Evolutionary conservation across 2,329 filamentous ascomycete species (phyloP), one percentile per base, ranked within the genome.

Genomic region (Didymella glomerata): DNA sequence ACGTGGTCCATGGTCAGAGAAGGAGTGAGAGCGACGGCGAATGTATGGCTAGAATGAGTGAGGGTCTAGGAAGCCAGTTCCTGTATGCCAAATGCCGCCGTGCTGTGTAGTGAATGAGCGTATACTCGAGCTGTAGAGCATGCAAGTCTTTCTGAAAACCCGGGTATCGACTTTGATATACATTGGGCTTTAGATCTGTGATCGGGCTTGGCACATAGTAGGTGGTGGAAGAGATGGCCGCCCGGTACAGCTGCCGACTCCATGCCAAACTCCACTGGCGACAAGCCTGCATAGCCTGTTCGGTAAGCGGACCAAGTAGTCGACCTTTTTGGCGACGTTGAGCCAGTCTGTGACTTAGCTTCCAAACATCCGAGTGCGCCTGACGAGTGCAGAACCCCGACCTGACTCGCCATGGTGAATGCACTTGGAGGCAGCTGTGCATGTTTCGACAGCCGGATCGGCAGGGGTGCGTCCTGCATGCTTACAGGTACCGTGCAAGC

Each of bases 391-490:
- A 61, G 50, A 48, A 54, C 48, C 48, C 64, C 64, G 51, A 60
- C 60, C 36, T 25, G 63, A 65, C 10, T 41, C 14, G 41, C 66
- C 60, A 61, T 60, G 46, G 44, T 55, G 61, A 63, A 64, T 57
- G 63, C 63, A 66, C 53, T 65, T 58, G 28, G 57, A 62, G 50
- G 56, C 61, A 69, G 65, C 59, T 67, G 67, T 69, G 64, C 60
- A 65, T 56, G 69, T 74, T 74, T 72, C 68, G 71, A 67, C 57
- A 61, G 54, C 64, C 51, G 49, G 53, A 62, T 60, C 40, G 63
- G 62, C 70, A 72, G 64, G 71, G 68, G 63, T 48, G 57, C 61
- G 61, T 64, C 57, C 63, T 70, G 69, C 69, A 70, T 62, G 71
- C 68, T 74, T 67, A 72, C 68, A 64, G 58, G 57, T 55, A 63